Evolutionary conservation across 139 green algal genomes (phyloP), one percentile per base, ranked within the genome.

Genomic region (Ostreobium quekettii): DNA sequence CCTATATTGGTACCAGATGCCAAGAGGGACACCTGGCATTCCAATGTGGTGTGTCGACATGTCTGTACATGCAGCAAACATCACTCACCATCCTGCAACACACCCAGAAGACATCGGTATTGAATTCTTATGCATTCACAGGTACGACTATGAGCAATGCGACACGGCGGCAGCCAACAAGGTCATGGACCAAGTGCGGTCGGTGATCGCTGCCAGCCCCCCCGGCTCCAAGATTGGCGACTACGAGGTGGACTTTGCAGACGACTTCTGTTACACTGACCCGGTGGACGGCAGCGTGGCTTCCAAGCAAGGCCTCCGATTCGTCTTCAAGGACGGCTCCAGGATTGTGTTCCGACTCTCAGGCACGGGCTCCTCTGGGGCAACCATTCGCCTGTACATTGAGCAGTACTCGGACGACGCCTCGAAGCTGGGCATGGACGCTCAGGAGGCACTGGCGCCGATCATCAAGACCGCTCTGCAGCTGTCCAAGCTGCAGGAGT

Each of bases 261-360:
- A 99, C 73, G 90, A 99, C 80, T 99, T 97, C 77, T 77, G 82
- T 47, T 99, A 99, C 86, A 96, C 83, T 4, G 94, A 99, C 78
- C 94, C 94, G 62, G 91, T 98, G 48, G 90, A 97, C 67, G 91
- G 91, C 81, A 86, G 70, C 56, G 85, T 94, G 62, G 88, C 91
- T 36, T 87, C 79, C 46, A 88, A 90, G 77, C 93, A 99, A 86
- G 94, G 94, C 64, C 75, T 98, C 64, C 83, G 93, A 67, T 96
- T 99, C 73, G 83, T 98, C 8, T 97, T 98, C 78, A 78, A 71
- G 49, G 94, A 99, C 70, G 93, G 93, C 72, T 92, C 81, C 2
- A 83, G 93, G 62, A 95, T 99, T 77, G 93, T 99, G 73, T 97
- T 98, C 89, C 80, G 92, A 38, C 81, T 96, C 60, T 92, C 83